Evolutionary conservation across 352 stramenopile species (phyloP).

Genomic region (Blastocystis sp.): DNA sequence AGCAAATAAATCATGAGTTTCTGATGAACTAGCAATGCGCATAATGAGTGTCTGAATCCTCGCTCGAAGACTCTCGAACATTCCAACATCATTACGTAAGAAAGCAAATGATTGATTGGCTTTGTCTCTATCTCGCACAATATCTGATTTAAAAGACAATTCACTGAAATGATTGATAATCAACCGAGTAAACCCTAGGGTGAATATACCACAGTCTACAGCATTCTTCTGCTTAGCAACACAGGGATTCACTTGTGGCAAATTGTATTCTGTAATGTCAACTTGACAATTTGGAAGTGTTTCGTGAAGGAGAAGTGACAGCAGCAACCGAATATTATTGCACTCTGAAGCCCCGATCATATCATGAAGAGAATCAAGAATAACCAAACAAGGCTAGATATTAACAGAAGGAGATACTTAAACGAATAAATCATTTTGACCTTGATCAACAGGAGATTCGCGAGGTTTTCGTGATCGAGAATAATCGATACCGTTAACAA

Average conservation of each 20-base stretch:
- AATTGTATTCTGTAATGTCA: neutral
- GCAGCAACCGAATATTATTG: conserved; percentile 5
- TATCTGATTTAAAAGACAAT: neutral
- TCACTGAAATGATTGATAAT: conserved; percentile 29
- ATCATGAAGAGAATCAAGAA: conserved; percentile 39
- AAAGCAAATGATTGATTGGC: neutral
- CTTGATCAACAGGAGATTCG: neutral
- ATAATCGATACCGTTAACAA: conserved; percentile 37
- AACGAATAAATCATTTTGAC: neutral
- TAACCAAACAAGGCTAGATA: conserved; percentile 23
- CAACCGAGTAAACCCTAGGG: neutral
- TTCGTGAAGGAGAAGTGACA: neutral
- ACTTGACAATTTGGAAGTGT: neutral
- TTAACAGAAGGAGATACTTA: neutral
- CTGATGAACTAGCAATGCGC: neutral
- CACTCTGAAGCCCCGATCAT: neutral
- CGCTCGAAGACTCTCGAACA: neutral
- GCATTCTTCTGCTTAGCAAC: conserved; percentile 13
- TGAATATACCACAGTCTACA: conserved; percentile 44
- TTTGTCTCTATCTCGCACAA: neutral
- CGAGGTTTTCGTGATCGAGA: neutral
- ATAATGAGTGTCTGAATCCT: neutral
- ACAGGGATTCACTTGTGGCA: neutral
- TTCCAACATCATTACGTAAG: neutral
- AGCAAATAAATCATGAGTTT: neutral